Base-by-base conservation (phyloP, 108 stramenopile genomes). In the Cyclotella cryptica region DNA sequence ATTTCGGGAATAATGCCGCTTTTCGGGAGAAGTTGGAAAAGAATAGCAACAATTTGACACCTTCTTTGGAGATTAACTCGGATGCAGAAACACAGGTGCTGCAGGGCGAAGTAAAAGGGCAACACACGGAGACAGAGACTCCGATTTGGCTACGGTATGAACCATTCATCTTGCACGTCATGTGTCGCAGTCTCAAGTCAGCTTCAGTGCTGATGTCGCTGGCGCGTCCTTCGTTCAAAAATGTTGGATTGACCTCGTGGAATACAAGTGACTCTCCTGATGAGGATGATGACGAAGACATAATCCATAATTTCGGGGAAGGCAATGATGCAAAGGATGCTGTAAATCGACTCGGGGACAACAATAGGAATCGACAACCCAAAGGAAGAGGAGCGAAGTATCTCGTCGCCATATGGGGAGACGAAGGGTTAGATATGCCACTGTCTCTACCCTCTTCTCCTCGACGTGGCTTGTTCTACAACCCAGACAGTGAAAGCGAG, bases 381-480 rank as follows among this genome's bases (percentile, higher is more conserved):
- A 84, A 92, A 62, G 86, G 87, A 52, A 79, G 77, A 28, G 51
- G 71, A 65, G 76, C 84, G 17, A 52, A 69, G 24, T 92, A 92
- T 61, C 62, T 95, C 26, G 89, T 93, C 24, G 92, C 92, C 41
- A 90, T 94, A 39, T 92, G 92, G 94, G 92, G 96, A 19, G 96
- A 96, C 71, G 96, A 96, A 80, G 92, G 90, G 28, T 80, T 96
- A n/a, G 96, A 96, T 54, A 93, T 94, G 92, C 96, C 96, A 18
- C 62, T 96, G 12, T 83, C 80, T 0, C 39, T 69, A 44, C 79
- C 74, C 13, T 51, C 69, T 0, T 59, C 81, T 65, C 81, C 81
- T 44, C 35, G 51, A 35, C 13, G 30, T 13, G 78, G 83, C 39
- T 35, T 78, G n/a, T 79, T 69, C 73, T 79, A 79, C 57, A 61